Evolutionary conservation across 2,329 filamentous ascomycete species (phyloP).

Genomic region (Fusarium humuli): DNA sequence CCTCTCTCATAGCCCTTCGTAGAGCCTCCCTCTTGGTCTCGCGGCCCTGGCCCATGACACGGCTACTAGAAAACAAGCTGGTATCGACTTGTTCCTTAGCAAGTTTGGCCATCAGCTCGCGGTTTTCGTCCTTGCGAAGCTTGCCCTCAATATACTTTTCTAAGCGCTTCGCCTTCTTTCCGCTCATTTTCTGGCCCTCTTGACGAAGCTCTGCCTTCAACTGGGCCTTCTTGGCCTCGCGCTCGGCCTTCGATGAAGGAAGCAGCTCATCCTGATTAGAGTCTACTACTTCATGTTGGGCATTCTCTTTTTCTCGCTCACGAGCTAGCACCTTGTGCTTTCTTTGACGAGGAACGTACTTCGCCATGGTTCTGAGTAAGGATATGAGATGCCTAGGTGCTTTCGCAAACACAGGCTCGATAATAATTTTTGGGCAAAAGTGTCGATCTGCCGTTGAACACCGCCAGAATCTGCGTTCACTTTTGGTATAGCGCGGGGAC

Average conservation of each 20-base stretch:
- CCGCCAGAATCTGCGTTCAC: conserved; percentile 50
- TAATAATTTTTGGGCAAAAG: conserved; percentile 51
- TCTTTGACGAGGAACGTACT: conserved; percentile 72
- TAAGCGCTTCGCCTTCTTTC: conserved; percentile 74
- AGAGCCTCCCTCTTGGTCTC: conserved; percentile 79
- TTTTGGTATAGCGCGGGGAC: conserved; percentile 53
- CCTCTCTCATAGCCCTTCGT: conserved; percentile 71
- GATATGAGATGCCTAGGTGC: not conserved
- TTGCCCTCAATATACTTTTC: conserved; percentile 87
- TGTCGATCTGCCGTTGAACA: conserved; percentile 51
- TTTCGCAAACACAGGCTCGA: not conserved
- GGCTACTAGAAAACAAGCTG: conserved; percentile 81
- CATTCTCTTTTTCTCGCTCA: conserved; percentile 62
- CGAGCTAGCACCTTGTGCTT: conserved; percentile 78
- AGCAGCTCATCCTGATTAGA: conserved; percentile 52
- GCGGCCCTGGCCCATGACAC: conserved; percentile 76
- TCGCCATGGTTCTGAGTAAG: conserved; percentile 57
- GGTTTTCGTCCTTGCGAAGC: conserved; percentile 91
- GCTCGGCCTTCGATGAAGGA: conserved; percentile 59
- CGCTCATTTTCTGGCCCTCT: conserved; percentile 66
- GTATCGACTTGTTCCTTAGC: conserved; percentile 85
- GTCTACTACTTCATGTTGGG: conserved; percentile 54
- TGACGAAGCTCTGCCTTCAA: conserved; percentile 66
- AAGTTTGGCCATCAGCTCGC: conserved; percentile 84
- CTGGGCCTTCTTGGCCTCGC: conserved; percentile 66